Percentiles rank a stretch among this genome's conserved stretches.
These are phyloP conservation scores for Trichoderma atroviride DNA, from an alignment of 2,329 filamentous ascomycete species.

Conservation along the genomic window DNA sequence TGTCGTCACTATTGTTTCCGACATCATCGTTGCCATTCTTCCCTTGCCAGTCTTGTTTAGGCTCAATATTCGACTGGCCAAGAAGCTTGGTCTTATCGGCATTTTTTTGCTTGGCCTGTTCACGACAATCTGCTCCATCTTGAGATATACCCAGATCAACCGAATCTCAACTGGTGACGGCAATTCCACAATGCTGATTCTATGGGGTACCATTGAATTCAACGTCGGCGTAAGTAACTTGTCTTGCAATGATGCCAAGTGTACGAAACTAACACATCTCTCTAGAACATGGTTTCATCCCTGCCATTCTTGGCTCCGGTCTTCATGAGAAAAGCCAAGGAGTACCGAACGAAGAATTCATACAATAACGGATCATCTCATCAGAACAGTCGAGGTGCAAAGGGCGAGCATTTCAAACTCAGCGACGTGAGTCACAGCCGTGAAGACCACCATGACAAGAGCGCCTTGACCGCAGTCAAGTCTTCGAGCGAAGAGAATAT, in stretches of 20 bases:
- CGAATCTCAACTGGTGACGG: constrained; percentile 54
- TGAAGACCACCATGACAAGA: constrained; percentile 32
- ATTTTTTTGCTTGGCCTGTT: constrained; percentile 58
- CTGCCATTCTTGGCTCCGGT: constrained; percentile 50
- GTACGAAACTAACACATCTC: background rate
- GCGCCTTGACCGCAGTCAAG: constrained; percentile 29
- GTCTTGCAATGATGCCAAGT: background rate
- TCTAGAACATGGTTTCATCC: constrained; percentile 51
- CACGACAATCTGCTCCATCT: constrained; percentile 57
- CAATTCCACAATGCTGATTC: constrained; percentile 58
- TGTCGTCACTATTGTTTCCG: constrained; percentile 54
- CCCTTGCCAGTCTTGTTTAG: constrained; percentile 54
- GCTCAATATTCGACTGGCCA: constrained; percentile 51
- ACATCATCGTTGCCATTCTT: constrained; percentile 52
- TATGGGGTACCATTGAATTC: constrained; percentile 61
- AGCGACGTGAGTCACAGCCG: constrained; percentile 41
- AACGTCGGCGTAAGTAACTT: constrained; percentile 54
- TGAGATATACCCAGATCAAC: constrained; percentile 55
- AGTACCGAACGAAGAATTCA: constrained; percentile 46
- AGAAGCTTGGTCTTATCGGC: constrained; percentile 54
- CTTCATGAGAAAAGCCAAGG: constrained; percentile 46
- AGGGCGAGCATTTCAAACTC: constrained; percentile 43
- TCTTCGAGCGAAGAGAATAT: constrained; percentile 47
- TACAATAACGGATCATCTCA: constrained; percentile 37
- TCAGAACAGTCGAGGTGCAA: constrained; percentile 33